A percentile compares a stretch with the other conserved stretches of the same genome.
Conservation (phyloP, 2,329 filamentous ascomycete species). For the Phialocephala sp. region DNA sequence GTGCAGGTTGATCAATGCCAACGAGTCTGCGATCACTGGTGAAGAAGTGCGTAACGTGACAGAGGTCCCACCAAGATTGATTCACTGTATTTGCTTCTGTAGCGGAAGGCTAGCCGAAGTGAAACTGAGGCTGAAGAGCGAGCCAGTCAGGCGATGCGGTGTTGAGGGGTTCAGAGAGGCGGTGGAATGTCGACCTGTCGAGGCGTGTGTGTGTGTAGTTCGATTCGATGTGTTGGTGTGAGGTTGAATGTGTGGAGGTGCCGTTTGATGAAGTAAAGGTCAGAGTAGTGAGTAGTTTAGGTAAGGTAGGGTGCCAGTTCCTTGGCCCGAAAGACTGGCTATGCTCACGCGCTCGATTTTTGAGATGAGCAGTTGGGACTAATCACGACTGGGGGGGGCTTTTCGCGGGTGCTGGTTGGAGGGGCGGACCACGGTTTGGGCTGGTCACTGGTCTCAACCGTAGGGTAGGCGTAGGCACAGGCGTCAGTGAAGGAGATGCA, state of each 20-base stretch:
- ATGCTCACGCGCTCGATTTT: conserved; percentile 44
- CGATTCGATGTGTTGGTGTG: conserved; percentile 25
- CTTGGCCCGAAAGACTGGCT: conserved; percentile 43
- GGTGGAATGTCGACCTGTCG: conserved; percentile 28
- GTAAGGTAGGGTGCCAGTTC: conserved; percentile 31
- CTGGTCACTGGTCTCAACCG: conserved; percentile 21
- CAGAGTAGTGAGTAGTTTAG: conserved; percentile 29
- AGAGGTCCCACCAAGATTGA: conserved; percentile 32
- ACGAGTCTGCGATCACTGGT: conserved; percentile 32
- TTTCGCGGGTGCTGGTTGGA: conserved; percentile 34
- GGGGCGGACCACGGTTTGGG: conserved; percentile 32
- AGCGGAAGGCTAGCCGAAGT: conserved; percentile 29
- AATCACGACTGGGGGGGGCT: conserved; percentile 23
- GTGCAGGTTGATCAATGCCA: conserved; percentile 31
- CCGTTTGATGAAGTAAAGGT: conserved; percentile 34
- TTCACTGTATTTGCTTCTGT: conserved; percentile 31
- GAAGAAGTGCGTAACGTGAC: conserved; percentile 39
- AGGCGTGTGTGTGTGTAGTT: conserved; percentile 18
- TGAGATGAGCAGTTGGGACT: conserved; percentile 41
- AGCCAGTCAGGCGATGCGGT: conserved; percentile 17
- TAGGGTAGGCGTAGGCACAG: neutral
- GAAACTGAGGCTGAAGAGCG: conserved; percentile 30
- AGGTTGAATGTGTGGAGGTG: conserved; percentile 35
- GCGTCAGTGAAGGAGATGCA: neutral
- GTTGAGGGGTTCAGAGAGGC: conserved; percentile 21